These are phyloP conservation scores for Xanthoconium separans DNA, from an alignment of 1,284 basidiomycete species.

Conservation along the genomic window DNA sequence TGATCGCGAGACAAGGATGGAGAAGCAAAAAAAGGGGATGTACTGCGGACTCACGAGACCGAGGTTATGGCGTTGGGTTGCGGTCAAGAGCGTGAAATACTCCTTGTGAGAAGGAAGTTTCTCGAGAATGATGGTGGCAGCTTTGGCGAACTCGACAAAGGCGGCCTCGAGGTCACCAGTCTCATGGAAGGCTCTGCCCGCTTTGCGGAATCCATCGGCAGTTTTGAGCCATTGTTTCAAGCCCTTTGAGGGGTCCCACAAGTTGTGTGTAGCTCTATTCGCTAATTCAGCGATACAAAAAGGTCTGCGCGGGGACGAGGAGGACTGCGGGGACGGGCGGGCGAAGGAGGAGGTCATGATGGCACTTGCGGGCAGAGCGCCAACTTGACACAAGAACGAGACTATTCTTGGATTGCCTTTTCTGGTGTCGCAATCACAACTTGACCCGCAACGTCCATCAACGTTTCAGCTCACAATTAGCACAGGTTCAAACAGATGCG, in stretches of 20 bases:
- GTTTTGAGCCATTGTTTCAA: constrained; percentile 38
- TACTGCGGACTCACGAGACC: constrained; percentile 36
- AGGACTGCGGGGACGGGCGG: constrained; percentile 22
- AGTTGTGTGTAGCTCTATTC: constrained; percentile 30
- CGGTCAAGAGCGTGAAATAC: constrained; percentile 34
- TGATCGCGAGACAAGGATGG: background rate
- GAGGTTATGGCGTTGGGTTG: constrained; percentile 38
- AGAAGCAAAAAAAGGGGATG: background rate
- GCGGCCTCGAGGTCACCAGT: constrained; percentile 34
- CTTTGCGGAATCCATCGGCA: constrained; percentile 37
- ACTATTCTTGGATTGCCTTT: background rate
- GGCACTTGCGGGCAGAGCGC: constrained; percentile 16
- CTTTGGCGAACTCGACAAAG: constrained; percentile 40
- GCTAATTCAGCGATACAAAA: constrained; percentile 38
- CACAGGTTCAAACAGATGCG: constrained; percentile 15
- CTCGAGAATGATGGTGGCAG: constrained; percentile 44
- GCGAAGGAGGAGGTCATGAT: constrained; percentile 26
- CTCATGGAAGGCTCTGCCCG: constrained; percentile 26
- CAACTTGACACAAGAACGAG: constrained; percentile 5
- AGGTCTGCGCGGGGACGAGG: constrained; percentile 27
- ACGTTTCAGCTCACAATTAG: background rate
- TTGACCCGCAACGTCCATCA: constrained; percentile 3
- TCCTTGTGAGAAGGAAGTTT: constrained; percentile 41
- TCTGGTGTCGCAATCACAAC: background rate
- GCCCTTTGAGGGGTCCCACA: constrained; percentile 36